Conservation (phyloP, 768 basidiomycete species). For the Phanerodontia chrysosporium region DNA sequence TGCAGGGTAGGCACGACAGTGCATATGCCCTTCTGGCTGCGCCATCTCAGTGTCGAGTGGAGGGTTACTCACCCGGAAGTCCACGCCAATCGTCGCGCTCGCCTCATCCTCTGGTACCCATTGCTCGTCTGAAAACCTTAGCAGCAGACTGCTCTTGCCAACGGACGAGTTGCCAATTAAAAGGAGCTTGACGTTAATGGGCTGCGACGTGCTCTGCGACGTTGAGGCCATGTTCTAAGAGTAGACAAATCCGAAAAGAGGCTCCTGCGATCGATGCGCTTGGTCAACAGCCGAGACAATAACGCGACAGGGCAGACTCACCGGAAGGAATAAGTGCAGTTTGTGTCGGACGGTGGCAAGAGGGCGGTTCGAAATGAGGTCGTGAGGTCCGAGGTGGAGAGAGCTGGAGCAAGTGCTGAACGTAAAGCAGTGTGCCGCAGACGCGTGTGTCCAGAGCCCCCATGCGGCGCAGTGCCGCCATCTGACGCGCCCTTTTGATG, state of each 20-base stretch:
- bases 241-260: neutral
- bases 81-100: conserved; percentile 80
- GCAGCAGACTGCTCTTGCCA: conserved; percentile 85
- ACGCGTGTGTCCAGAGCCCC: neutral
- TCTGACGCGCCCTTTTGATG: neutral
- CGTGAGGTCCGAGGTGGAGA: neutral
- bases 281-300: neutral
- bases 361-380: neutral
- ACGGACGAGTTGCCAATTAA: conserved; percentile 88
- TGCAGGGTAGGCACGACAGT: too few relatives aligned
- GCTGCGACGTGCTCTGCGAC: conserved; percentile 8
- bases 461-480: neutral
- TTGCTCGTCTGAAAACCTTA: conserved; percentile 96
- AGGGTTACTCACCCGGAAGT: conserved; percentile 79
- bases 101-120: conserved; percentile 91
- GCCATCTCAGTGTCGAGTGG: too few relatives aligned
- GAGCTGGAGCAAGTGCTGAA: neutral
- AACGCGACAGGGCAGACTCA: neutral
- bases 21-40: too few relatives aligned
- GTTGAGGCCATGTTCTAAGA: conserved; percentile 12
- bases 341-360: neutral
- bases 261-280: neutral
- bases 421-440: neutral
- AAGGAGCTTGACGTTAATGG: conserved; percentile 76
- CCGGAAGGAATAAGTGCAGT: neutral